Evolutionary conservation across 176 grass and related monocot species (phyloP), one percentile per base, ranked within the genome.

Genomic region (Oryza nivara): DNA sequence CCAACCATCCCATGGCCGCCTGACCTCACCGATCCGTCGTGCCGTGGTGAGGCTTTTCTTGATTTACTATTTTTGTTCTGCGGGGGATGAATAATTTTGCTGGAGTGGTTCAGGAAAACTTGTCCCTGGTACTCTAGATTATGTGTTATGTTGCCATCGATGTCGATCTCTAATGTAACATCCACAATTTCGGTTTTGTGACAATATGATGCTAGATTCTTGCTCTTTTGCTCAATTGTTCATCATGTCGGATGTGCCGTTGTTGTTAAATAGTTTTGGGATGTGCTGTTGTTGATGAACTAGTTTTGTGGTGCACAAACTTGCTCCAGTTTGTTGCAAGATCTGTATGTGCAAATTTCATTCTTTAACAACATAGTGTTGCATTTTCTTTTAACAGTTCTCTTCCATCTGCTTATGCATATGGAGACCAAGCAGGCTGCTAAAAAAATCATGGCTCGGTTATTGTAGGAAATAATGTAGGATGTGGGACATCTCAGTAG

Each of bases 1-100:
- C 90, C 11, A 89, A 90, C 64, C 93, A 95, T 73, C 93, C 90
- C 72, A 92, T 95, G 90, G 85, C 93, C 56, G 46, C 17, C 65
- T 95, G 85, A 92, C 48, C 11, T 95, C 83, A 92, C 41, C 11
- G 32, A 9, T 38, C 0, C 49, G 4, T 6, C 6, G 30, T 17
- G 30, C 30, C n/a, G n/a, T 73, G 80, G 68, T 68, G 84, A 86
- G 67, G 58, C 15, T 51, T 80, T 67, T 74, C 68, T 82, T 67
- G 19, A 22, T 67, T 67, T 90, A 79, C 4, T 36, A 30, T 67
- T 44, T 90, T 83, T 30, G 46, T 32, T 30, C 15, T 28, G 14
- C 46, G 20, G 34, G 44, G 36, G 60, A 70, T 70, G 49, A 90
- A 90, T 90, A 90, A 90, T 75, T 58, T 58, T 3, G 65, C 80